Conservation (phyloP, 2,329 filamentous ascomycete genomes). For the Nothophaeocryptopus gaeumannii region DNA sequence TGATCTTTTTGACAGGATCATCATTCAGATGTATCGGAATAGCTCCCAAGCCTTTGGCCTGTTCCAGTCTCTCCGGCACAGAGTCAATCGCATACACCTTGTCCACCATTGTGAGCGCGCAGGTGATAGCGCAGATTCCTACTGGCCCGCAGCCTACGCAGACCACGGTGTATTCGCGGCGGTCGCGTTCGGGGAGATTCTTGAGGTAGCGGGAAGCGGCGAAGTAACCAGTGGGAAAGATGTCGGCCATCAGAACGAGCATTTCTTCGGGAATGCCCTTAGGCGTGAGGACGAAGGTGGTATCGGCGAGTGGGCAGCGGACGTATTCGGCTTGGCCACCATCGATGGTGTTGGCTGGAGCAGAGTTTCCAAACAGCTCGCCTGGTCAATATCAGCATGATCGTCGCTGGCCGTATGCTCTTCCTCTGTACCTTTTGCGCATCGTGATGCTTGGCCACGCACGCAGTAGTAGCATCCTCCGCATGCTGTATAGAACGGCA, state of each 20-base stretch:
- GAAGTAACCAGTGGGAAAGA: constrained; percentile 82
- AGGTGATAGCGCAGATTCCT: constrained; percentile 67
- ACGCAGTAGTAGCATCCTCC: constrained; percentile 82
- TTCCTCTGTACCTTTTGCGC: constrained; percentile 52
- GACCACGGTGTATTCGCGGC: constrained; percentile 67
- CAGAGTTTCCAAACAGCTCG: constrained; percentile 58
- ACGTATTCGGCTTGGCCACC: constrained; percentile 46
- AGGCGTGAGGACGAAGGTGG: constrained; percentile 73
- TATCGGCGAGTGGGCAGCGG: constrained; percentile 75
- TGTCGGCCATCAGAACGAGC: constrained; percentile 82
- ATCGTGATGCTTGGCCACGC: constrained; percentile 72
- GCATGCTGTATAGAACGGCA: constrained; percentile 79
- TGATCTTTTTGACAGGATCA: constrained; percentile 60
- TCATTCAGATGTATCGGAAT: constrained; percentile 73
- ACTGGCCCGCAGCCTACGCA: constrained; percentile 78
- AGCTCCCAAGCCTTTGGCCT: constrained; percentile 71
- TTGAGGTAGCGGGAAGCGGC: constrained; percentile 76
- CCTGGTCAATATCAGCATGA: constrained; percentile 28
- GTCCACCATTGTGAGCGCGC: constrained; percentile 33
- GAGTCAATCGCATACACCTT: constrained; percentile 44
- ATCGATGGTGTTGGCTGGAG: constrained; percentile 34
- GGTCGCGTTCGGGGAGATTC: constrained; percentile 56
- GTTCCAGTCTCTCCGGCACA: constrained; percentile 68
- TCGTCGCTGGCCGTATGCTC: background rate
- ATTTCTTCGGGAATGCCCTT: constrained; percentile 68